phyloP scores from a whole-genome alignment of 495 filamentous ascomycete species.

The Penicillium diatomitis region DNA sequence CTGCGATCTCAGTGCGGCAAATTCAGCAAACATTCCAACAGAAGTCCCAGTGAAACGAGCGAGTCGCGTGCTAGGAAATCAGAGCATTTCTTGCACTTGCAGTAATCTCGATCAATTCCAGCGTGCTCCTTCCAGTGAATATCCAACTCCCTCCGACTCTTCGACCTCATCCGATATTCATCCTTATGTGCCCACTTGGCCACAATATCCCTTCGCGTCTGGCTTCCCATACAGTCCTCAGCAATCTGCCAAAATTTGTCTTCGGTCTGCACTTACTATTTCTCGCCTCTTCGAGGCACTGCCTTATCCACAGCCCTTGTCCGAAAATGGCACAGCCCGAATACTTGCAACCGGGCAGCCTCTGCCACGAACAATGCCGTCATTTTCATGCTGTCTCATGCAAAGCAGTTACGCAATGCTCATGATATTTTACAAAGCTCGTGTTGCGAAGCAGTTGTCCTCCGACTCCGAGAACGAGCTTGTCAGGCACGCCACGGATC shows the following conservation, averaged over 20 bases:
- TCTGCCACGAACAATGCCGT: constrained; percentile 49
- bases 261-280: constrained; percentile 41
- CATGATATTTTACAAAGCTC: constrained; percentile 45
- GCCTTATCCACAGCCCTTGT: constrained; percentile 38
- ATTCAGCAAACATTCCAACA: constrained; percentile 16
- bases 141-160: constrained; percentile 29
- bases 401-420: constrained; percentile 53
- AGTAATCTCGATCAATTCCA: constrained; percentile 26
- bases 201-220: constrained; percentile 24
- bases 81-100: constrained; percentile 26
- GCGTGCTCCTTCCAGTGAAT: constrained; percentile 26
- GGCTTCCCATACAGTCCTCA: constrained; percentile 44
- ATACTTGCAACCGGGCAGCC: constrained; percentile 20
- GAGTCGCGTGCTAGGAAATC: constrained; percentile 16
- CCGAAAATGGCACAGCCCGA: constrained; percentile 14
- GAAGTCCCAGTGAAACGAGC: constrained; percentile 19
- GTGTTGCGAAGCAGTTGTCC: constrained; percentile 38
- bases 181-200: constrained; percentile 15
- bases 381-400: constrained; percentile 55
- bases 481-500: constrained; percentile 27
- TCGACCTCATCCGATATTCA: constrained; percentile 30
- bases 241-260: constrained; percentile 46
- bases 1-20: constrained; percentile 42
- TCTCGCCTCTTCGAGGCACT: constrained; percentile 43
- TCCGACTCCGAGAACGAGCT: constrained; percentile 26